Conservation (phyloP, 257 asterid species). For the Handroanthus guayacan region DNA sequence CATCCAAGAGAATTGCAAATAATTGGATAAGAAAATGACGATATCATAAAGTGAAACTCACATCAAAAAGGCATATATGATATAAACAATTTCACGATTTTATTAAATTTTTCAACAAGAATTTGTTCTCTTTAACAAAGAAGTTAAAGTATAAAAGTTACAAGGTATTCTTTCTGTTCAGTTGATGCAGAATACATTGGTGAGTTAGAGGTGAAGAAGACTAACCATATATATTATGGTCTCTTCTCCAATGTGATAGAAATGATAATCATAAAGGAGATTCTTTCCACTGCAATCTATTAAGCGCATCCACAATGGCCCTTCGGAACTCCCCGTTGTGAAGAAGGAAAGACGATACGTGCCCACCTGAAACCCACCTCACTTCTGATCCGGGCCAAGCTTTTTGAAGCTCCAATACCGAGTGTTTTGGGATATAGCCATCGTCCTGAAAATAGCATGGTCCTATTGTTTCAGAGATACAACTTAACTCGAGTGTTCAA, state of each 20-base stretch:
- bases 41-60: too few relatives aligned
- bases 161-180: slow-evolving; percentile 27
- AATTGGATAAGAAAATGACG: too few relatives aligned
- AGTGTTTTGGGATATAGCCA: slow-evolving; percentile 92
- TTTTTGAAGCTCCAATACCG: slow-evolving; percentile 85
- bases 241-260: slow-evolving; percentile 21
- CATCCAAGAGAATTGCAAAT: too few relatives aligned
- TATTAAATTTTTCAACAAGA: slow-evolving; percentile 28
- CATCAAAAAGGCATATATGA: not conserved
- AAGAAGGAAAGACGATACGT: slow-evolving; percentile 86
- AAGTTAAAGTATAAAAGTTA: slow-evolving; percentile 33
- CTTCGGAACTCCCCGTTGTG: slow-evolving; percentile 79
- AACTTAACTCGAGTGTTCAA: slow-evolving; percentile 19
- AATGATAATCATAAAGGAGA: slow-evolving; percentile 45
- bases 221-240: slow-evolving; percentile 13
- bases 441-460: slow-evolving; percentile 63
- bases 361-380: slow-evolving; percentile 96
- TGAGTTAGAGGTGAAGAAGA: slow-evolving; percentile 27
- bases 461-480: not conserved
- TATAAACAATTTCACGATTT: slow-evolving; percentile 29
- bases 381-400: slow-evolving; percentile 99
- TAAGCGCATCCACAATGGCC: slow-evolving; percentile 85
- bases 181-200: slow-evolving; percentile 26
- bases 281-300: slow-evolving; percentile 84
- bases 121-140: not conserved